Conservation (phyloP, 805 yeast genomes). For the Barnettozyma wickerhamii region DNA sequence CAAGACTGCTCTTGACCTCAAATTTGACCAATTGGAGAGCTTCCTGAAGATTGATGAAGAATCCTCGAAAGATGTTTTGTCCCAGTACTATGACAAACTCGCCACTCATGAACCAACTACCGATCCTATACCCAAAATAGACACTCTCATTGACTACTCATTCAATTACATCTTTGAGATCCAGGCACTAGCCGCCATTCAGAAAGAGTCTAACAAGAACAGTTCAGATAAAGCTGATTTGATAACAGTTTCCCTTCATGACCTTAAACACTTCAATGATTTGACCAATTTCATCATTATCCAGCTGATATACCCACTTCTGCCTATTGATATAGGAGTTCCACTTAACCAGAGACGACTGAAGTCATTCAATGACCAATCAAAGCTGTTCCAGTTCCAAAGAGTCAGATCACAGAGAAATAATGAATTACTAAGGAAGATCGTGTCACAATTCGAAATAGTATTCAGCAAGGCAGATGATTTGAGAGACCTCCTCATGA, state of each 20-base stretch:
- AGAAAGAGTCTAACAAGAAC: slow-evolving; percentile 1
- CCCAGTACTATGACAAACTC: slow-evolving; percentile 7
- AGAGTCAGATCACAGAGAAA: slow-evolving; percentile 4
- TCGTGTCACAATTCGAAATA: slow-evolving; percentile 19
- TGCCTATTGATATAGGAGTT: slow-evolving; percentile 55
- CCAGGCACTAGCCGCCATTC: slow-evolving; percentile 14
- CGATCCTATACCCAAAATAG: background rate
- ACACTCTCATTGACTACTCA: slow-evolving; percentile 2
- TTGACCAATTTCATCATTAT: slow-evolving; percentile 60
- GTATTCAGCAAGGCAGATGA: slow-evolving; percentile 27
- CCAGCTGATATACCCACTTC: slow-evolving; percentile 65
- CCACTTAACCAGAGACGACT: slow-evolving; percentile 58
- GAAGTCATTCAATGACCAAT: slow-evolving; percentile 38
- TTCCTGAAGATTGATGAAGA: slow-evolving; percentile 21
- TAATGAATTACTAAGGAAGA: slow-evolving; percentile 1
- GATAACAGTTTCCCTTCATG: slow-evolving; percentile 74
- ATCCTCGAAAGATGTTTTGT: slow-evolving; percentile 9
- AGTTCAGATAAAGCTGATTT: slow-evolving; percentile 22
- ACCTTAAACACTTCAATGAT: slow-evolving; percentile 68
- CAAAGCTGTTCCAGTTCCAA: slow-evolving; percentile 16
- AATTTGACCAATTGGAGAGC: slow-evolving; percentile 23
- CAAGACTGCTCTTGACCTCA: slow-evolving; percentile 30
- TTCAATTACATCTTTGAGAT: slow-evolving; percentile 13
- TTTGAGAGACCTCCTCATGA: slow-evolving; percentile 43
- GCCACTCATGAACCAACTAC: background rate